Evolutionary conservation across 805 yeast species (phyloP), one percentile per base, ranked within the genome.

Genomic region (Metschnikowia orientalis): DNA sequence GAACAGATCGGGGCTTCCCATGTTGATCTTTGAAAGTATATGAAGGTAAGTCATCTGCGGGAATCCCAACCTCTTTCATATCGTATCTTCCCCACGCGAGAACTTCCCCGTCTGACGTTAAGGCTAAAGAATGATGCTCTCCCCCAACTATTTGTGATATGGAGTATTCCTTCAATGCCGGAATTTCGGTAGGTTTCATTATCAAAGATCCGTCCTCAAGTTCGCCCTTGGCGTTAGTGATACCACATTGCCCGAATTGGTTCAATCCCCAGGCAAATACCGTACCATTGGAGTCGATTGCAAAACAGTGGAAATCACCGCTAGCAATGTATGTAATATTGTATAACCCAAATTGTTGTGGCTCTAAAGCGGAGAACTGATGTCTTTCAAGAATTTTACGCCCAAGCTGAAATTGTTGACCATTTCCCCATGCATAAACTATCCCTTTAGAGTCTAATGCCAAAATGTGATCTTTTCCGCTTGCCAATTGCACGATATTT

Each of bases 401-500:
- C 14, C 97, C 99, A 45, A 92, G 69, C 63, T 92, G 97, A 59
- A 70, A 78, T 52, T 86, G 95, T 50, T 89, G 95, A 16, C 97
- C 96, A 55, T 86, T 84, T 46, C 99, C 99, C 98, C 98, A 92
- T 0, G 97, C 89, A 53, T 74, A 87, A 1, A 89, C 97, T 34
- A 79, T 70, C 37, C 98, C 98, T 50, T 76, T 80, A 16, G 75
- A 64, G 55, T 89, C 95, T 22, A 92, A 65, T 15, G 94, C 92
- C 28, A 92, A 56, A 22, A 92, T 56, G 54, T 92, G 98, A 55
- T 92, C 97, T 56, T 89, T 89, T 30, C 99, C 99, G 0, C 84
- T 76, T 1, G 94, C 95, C 36, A 92, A 58, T 51, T 86, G 92
- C 17, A 81, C 86, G 35, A 86, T 78, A 37, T 84, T 75, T 41